phyloP scores from a whole-genome alignment of 2,329 filamentous ascomycete genomes.

The Coleophoma cylindrospora region DNA sequence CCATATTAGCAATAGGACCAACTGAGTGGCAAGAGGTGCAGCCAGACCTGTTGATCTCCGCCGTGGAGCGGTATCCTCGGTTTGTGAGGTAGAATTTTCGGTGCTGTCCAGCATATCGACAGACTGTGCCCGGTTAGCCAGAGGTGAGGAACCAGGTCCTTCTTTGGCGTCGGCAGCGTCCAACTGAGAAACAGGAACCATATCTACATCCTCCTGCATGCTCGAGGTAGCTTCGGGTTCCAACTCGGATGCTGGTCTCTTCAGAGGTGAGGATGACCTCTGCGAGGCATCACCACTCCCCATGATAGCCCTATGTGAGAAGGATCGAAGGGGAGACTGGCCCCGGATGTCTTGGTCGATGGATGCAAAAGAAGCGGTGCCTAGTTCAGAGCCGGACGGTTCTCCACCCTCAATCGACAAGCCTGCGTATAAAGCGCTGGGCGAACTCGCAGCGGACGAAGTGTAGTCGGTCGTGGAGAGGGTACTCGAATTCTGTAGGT shows the following conservation, averaged over 20 bases:
- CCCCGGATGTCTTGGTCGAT: constrained; percentile 26
- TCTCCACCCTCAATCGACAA: constrained; percentile 46
- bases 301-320: constrained; percentile 48
- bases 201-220: constrained; percentile 27
- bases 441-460: constrained; percentile 53
- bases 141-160: constrained; percentile 1
- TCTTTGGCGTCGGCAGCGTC: constrained; percentile 7
- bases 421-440: constrained; percentile 51
- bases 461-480: constrained; percentile 43
- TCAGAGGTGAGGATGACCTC: constrained; percentile 59
- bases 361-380: constrained; percentile 29
- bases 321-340: constrained; percentile 46
- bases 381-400: constrained; percentile 13
- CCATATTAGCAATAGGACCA: neutral
- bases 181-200: constrained; percentile 18
- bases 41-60: constrained; percentile 5
- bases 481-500: constrained; percentile 36
- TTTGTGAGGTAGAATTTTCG: constrained; percentile 5
- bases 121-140: constrained; percentile 11
- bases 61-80: neutral
- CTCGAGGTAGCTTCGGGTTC: constrained; percentile 19
- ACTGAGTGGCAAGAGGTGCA: neutral
- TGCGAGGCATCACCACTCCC: constrained; percentile 53
- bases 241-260: constrained; percentile 48
- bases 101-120: constrained; percentile 18